These are phyloP conservation scores for Boletus tylopilopsis DNA, from an alignment of 768 basidiomycete genomes.

Conservation along the genomic window DNA sequence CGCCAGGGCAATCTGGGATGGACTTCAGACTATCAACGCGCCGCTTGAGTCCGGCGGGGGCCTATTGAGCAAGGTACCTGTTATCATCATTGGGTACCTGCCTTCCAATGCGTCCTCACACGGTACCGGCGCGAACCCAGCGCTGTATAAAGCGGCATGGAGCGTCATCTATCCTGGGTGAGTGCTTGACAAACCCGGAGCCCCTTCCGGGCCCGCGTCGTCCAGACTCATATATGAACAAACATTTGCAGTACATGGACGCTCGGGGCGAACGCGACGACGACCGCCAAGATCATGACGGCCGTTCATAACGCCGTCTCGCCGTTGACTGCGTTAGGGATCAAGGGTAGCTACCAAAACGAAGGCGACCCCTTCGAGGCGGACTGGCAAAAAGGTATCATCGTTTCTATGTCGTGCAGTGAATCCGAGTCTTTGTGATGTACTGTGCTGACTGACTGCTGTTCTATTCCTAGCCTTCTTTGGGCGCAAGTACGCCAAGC, in stretches of 20 bases:
- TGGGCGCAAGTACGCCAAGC: constrained; percentile 14
- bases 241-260: constrained; percentile 13
- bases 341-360: constrained; percentile 23
- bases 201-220: no score
- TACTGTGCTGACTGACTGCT: not conserved
- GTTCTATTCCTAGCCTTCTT: constrained; percentile 18
- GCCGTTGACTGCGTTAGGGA: constrained; percentile 14
- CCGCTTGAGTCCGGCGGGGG: constrained; percentile 1
- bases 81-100: constrained; percentile 5
- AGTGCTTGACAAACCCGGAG: not conserved
- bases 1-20: constrained; percentile 16
- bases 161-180: constrained; percentile 11
- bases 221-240: not conserved
- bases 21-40: constrained; percentile 12
- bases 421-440: no score
- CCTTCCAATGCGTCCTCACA: constrained; percentile 4
- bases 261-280: not conserved
- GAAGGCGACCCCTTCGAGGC: constrained; percentile 17
- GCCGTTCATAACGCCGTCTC: constrained; percentile 7
- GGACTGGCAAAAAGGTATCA: constrained; percentile 17
- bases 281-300: not conserved
- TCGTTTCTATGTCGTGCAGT: no score
- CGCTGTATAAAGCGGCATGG: constrained; percentile 12
- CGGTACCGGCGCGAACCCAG: constrained; percentile 17
- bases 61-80: not conserved